Evolutionary conservation across 2,329 filamentous ascomycete species (phyloP).

Genomic region (Ceratocystis alfenasii): DNA sequence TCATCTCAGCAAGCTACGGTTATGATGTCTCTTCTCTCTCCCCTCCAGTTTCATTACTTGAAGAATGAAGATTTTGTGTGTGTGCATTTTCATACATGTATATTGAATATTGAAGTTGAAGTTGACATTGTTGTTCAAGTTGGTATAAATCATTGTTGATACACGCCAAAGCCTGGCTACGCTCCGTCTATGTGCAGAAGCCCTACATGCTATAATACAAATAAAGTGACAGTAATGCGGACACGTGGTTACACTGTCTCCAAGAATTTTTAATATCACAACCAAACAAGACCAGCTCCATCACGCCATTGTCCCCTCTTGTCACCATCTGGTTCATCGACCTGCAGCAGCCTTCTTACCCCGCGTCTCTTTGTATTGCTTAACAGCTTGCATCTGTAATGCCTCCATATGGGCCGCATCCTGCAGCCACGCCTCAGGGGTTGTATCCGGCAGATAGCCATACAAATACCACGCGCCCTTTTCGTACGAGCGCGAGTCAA

Average conservation of each 20-base stretch:
- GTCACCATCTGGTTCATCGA: conserved; percentile 23
- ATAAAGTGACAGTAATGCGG: neutral
- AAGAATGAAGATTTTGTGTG: too few species aligned
- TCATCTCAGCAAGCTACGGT: neutral
- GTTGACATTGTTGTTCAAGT: neutral
- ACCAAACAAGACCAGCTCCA: neutral
- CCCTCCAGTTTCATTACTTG: neutral
- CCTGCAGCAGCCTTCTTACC: conserved; percentile 15
- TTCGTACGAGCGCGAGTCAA: conserved; percentile 37
- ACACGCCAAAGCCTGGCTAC: conserved; percentile 19
- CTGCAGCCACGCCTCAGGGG: conserved; percentile 32
- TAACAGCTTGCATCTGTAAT: conserved; percentile 25
- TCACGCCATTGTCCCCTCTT: neutral
- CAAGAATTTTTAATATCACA: neutral
- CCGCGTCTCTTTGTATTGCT: conserved; percentile 29
- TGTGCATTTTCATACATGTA: too few species aligned
- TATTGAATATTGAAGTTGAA: too few species aligned
- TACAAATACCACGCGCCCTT: conserved; percentile 50
- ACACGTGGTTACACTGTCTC: neutral
- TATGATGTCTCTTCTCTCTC: neutral
- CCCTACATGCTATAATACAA: conserved; percentile 23
- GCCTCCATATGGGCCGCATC: conserved; percentile 17
- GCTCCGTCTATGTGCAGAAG: conserved; percentile 8
- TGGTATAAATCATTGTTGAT: conserved; percentile 15
- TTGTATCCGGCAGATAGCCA: conserved; percentile 48